Conservation (phyloP, 805 yeast species). For the Wickerhamomyces strasburgensis region DNA sequence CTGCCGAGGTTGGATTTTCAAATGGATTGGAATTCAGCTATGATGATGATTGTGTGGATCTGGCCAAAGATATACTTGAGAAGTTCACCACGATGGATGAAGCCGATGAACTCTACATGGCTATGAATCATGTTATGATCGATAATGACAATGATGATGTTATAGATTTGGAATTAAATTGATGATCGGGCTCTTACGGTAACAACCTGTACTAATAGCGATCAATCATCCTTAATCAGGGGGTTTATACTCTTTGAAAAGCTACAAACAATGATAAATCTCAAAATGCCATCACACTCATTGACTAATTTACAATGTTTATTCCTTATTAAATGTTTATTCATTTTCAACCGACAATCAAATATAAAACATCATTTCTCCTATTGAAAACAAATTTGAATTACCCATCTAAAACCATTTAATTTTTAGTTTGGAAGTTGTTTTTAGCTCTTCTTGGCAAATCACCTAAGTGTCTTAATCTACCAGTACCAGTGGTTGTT, state of each 20-base stretch:
- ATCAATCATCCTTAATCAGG: too few species aligned
- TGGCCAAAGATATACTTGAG: conserved; percentile 67
- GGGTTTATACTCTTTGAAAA: too few species aligned
- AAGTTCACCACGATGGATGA: conserved; percentile 69
- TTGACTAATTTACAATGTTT: too few species aligned
- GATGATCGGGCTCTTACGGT: too few species aligned
- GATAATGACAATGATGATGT: conserved; percentile 4
- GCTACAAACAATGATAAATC: too few species aligned
- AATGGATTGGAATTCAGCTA: conserved; percentile 62
- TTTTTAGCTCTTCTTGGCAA: conserved; percentile 98
- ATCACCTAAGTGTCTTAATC: conserved; percentile 96
- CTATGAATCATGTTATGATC: conserved; percentile 36
- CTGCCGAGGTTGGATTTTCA: conserved; percentile 39
- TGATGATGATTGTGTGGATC: conserved; percentile 56
- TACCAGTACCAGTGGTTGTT: conserved; percentile 99
- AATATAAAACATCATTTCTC: too few species aligned
- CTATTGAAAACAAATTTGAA: too few species aligned
- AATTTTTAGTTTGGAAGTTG: conserved; percentile 92
- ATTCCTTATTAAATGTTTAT: background rate
- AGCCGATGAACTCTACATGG: conserved; percentile 66
- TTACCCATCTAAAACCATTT: too few species aligned
- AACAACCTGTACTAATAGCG: too few species aligned
- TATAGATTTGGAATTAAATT: conserved; percentile 1
- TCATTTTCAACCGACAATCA: too few species aligned
- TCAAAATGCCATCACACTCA: too few species aligned